A percentile compares a stretch with the other conserved stretches of the same genome.
Conservation (phyloP, 768 basidiomycete genomes). For the Collybiopsis confluens region DNA sequence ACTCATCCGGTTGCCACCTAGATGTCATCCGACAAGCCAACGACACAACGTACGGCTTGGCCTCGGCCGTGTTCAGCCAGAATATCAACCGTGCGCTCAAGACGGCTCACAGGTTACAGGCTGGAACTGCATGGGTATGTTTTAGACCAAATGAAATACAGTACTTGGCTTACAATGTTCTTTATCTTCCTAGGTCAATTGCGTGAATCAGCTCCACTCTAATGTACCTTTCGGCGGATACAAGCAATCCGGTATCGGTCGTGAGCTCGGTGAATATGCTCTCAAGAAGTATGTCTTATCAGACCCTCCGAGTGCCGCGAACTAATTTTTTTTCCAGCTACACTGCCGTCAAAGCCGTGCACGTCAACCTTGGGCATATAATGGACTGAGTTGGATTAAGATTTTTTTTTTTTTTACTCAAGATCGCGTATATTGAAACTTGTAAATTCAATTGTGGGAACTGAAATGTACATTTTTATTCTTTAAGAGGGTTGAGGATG, state of each 20-base stretch:
- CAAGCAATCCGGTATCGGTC: slow-evolving; percentile 71
- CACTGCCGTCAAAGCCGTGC: slow-evolving; percentile 57
- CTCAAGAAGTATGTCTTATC: slow-evolving; percentile 36
- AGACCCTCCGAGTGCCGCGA: background rate
- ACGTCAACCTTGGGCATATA: slow-evolving; percentile 46
- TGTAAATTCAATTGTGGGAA: too few relatives aligned
- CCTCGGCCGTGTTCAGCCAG: slow-evolving; percentile 69
- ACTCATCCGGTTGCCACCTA: background rate
- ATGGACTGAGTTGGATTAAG: slow-evolving; percentile 13
- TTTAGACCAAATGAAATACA: background rate
- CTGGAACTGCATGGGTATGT: slow-evolving; percentile 59
- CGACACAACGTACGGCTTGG: slow-evolving; percentile 75
- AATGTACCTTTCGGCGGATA: slow-evolving; percentile 66
- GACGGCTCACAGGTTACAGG: slow-evolving; percentile 61
- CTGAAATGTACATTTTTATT: too few relatives aligned
- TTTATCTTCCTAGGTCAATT: slow-evolving; percentile 32
- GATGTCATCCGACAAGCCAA: slow-evolving; percentile 64
- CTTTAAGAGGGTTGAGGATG: too few relatives aligned
- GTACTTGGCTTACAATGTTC: background rate
- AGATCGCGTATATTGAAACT: too few relatives aligned
- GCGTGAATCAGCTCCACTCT: slow-evolving; percentile 37
- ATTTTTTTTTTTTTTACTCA: background rate
- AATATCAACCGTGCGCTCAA: slow-evolving; percentile 63
- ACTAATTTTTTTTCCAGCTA: slow-evolving; percentile 30
- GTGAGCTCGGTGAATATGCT: slow-evolving; percentile 67